These are phyloP conservation scores for Kwoniella shandongensis DNA, from an alignment of 768 basidiomycete genomes.

Conservation along the genomic window DNA sequence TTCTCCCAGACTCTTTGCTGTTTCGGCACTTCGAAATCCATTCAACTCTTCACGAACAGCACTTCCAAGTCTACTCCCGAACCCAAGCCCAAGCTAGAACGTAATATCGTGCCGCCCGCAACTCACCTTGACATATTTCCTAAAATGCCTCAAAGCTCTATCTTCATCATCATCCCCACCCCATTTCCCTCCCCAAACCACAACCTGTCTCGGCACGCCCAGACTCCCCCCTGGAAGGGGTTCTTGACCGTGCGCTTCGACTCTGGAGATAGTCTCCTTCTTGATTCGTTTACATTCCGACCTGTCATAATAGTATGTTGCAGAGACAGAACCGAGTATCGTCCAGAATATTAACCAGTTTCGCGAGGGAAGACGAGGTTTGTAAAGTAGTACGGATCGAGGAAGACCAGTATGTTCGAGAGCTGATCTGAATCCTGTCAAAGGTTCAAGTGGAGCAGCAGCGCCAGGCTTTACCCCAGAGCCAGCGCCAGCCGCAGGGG, in stretches of 20 bases:
- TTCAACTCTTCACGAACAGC: too few relatives aligned
- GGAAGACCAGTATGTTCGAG: conserved; percentile 60
- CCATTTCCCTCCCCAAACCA: conserved; percentile 85
- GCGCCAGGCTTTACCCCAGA: conserved; percentile 9
- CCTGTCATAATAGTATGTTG: conserved; percentile 74
- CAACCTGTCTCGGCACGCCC: conserved; percentile 73
- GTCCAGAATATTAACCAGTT: conserved; percentile 93
- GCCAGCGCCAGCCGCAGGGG: conserved; percentile 4
- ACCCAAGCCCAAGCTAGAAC: too few relatives aligned
- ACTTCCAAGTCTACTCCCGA: too few relatives aligned
- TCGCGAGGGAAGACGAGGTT: conserved; percentile 80
- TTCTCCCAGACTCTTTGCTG: too few relatives aligned
- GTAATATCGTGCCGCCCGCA: too few relatives aligned
- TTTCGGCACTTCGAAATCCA: too few relatives aligned
- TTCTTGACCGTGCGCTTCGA: conserved; percentile 72
- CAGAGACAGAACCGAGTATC: conserved; percentile 78
- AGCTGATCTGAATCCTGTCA: conserved; percentile 42
- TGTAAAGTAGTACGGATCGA: conserved; percentile 75
- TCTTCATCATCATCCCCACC: conserved; percentile 93
- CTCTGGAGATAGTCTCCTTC: conserved; percentile 73
- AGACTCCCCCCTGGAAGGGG: conserved; percentile 61
- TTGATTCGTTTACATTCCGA: conserved; percentile 74
- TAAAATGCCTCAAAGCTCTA: conserved; percentile 80
- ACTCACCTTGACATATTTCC: conserved; percentile 91
- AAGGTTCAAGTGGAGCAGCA: conserved; percentile 28